These are phyloP conservation scores for Quercus tomentella DNA, from an alignment of 331 rosid genomes.

Conservation along the genomic window DNA sequence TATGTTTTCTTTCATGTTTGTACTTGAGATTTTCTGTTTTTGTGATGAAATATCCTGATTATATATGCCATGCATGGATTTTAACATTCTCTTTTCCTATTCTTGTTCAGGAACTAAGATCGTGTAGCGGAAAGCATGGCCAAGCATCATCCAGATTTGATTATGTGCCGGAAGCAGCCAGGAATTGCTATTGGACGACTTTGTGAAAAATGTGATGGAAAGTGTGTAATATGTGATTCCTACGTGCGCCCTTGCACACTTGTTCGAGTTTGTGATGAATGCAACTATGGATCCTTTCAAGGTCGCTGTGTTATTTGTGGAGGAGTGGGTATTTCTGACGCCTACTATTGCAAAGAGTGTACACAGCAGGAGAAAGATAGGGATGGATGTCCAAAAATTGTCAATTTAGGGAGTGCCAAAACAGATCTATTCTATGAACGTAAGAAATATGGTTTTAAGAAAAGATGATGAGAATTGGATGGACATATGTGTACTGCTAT, in stretches of 20 bases:
- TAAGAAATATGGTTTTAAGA: conserved; percentile 75
- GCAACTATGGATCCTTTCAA: conserved; percentile 55
- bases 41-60: background rate
- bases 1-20: background rate
- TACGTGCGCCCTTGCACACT: conserved; percentile 48
- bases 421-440: conserved; percentile 78
- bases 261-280: conserved; percentile 53
- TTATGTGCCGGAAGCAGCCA: conserved; percentile 55
- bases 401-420: conserved; percentile 85
- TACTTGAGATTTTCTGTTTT: no score
- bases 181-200: conserved; percentile 53
- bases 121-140: conserved; percentile 32
- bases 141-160: conserved; percentile 53
- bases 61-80: background rate
- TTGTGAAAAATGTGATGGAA: conserved; percentile 56
- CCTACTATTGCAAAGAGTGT: conserved; percentile 82
- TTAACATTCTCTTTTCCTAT: background rate
- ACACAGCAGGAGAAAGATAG: conserved; percentile 72
- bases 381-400: conserved; percentile 79
- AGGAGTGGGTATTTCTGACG: conserved; percentile 83
- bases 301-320: conserved; percentile 65
- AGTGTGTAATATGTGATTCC: conserved; percentile 53
- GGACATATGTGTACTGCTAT: background rate
- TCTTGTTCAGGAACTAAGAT: background rate
- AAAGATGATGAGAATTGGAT: conserved; percentile 22